Evolutionary conservation across 306 rosid genomes (phyloP), one percentile per base, ranked within the genome.

Genomic region (Vigna trinervia): DNA sequence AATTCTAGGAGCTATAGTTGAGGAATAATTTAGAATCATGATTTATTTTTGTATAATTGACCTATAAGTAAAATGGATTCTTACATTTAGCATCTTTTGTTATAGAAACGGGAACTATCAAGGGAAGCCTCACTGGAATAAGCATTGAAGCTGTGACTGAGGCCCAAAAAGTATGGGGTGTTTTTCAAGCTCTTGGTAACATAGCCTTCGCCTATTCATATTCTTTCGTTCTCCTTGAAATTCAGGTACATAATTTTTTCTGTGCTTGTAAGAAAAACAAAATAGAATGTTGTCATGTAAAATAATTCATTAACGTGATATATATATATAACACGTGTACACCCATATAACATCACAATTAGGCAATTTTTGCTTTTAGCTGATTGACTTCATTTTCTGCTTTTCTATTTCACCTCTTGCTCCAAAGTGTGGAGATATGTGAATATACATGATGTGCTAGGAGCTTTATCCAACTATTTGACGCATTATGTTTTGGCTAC

Each of bases 161-260:
- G 36, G 52, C 81, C 36, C 81, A 89, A 75, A 89, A 85, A 78
- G 62, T 78, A 66, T 89, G 89, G 93, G 85, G 89, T 43, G 63
- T 53, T 76, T 85, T 77, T 69, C 93, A 89, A 77, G 90, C 84
- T 75, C 89, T 89, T 69, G 93, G 93, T 13, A 71, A 89, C 82
- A 85, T 85, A 4, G 92, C 92, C 78, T 89, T 89, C 48, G 90
- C 92, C 12, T 88, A 84, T 82, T 80, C 92, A 20, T 89, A 68
- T 70, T 80, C 90, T 22, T 68, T 58, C 36, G 75, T 89, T 60
- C 93, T 89, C 77, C 67, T 89, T 61, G 93, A 89, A 85, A 83
- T 89, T 81, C 90, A 89, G 93, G 93, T 89, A 83, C 51, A 30
- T 30, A 45, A 7, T 9, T 62, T 50, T 39, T 34, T 54, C 5